These are phyloP conservation scores for Tricholoma flavovirens DNA, from an alignment of 768 basidiomycete genomes.

Conservation along the genomic window DNA sequence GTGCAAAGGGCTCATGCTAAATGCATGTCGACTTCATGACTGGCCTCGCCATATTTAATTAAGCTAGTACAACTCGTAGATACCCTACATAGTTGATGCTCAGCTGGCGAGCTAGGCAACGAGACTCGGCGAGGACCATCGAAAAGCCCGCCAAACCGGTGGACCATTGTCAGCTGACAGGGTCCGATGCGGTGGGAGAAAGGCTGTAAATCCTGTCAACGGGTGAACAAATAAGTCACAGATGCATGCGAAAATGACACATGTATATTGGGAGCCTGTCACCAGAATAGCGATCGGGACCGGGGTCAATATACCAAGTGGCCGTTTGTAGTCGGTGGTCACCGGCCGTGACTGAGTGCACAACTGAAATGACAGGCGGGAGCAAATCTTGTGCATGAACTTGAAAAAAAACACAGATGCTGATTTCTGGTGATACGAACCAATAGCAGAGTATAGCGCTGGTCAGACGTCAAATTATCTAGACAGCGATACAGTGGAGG, in stretches of 20 bases:
- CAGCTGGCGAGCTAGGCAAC: not conserved
- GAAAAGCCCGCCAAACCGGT: not conserved
- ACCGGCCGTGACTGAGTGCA: not conserved
- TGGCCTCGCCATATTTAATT: not conserved
- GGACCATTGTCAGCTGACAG: not conserved
- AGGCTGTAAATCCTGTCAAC: conserved; percentile 1
- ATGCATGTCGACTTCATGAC: not conserved
- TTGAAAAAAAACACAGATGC: no score
- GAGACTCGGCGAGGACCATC: not conserved
- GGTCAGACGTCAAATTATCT: no score
- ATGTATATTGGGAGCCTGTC: conserved; percentile 1
- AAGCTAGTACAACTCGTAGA: not conserved
- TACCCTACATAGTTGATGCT: not conserved
- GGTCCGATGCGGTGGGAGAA: conserved; percentile 1
- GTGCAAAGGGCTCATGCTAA: not conserved
- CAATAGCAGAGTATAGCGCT: no score
- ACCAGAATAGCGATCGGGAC: conserved; percentile 1
- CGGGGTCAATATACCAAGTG: conserved; percentile 2
- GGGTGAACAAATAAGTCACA: not conserved
- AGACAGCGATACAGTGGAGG: no score
- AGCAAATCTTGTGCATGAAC: not conserved
- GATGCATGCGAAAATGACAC: conserved; percentile 3
- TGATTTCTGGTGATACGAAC: no score
- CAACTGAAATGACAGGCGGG: not conserved
- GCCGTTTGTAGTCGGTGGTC: not conserved